Percentiles rank a stretch among this genome's conserved stretches.
Conservation (phyloP, 2,329 filamentous ascomycete species). For the Xylaria sp. region DNA sequence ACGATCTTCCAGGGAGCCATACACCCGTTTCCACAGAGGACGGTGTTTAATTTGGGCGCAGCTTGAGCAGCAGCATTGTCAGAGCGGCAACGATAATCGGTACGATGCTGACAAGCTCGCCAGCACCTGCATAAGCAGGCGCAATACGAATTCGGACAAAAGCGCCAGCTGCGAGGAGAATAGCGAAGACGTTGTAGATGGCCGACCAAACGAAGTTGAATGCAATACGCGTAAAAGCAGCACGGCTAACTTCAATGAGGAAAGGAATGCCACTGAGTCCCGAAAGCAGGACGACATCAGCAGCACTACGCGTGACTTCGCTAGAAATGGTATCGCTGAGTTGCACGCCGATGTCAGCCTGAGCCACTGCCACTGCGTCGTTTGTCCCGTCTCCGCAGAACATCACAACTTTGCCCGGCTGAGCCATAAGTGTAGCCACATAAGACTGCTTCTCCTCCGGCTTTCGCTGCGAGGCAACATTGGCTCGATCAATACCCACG, state of each 20-base stretch:
- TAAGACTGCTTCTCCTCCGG: slow-evolving; percentile 55
- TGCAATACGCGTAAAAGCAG: slow-evolving; percentile 54
- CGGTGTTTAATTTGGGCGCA: background rate
- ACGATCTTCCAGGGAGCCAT: background rate
- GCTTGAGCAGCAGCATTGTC: slow-evolving; percentile 21
- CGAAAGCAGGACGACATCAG: slow-evolving; percentile 72
- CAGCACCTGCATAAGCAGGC: slow-evolving; percentile 59
- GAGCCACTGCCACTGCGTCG: slow-evolving; percentile 73
- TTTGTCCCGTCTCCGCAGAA: slow-evolving; percentile 83
- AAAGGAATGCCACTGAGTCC: slow-evolving; percentile 60
- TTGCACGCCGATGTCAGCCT: slow-evolving; percentile 73
- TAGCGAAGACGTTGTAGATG: slow-evolving; percentile 72
- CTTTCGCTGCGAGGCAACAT: slow-evolving; percentile 50
- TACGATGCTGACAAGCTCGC: slow-evolving; percentile 75
- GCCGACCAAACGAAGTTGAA: slow-evolving; percentile 76
- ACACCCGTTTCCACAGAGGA: background rate
- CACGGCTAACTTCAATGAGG: slow-evolving; percentile 59
- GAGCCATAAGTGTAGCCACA: slow-evolving; percentile 45
- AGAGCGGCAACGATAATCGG: slow-evolving; percentile 54
- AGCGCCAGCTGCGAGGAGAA: slow-evolving; percentile 69
- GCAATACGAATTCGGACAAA: slow-evolving; percentile 58
- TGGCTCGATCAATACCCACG: slow-evolving; percentile 47
- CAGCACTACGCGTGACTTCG: slow-evolving; percentile 69
- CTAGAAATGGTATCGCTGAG: slow-evolving; percentile 58
- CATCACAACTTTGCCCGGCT: slow-evolving; percentile 52